Conservation (phyloP, 345 rosid species). For the Camelina neglecta region DNA sequence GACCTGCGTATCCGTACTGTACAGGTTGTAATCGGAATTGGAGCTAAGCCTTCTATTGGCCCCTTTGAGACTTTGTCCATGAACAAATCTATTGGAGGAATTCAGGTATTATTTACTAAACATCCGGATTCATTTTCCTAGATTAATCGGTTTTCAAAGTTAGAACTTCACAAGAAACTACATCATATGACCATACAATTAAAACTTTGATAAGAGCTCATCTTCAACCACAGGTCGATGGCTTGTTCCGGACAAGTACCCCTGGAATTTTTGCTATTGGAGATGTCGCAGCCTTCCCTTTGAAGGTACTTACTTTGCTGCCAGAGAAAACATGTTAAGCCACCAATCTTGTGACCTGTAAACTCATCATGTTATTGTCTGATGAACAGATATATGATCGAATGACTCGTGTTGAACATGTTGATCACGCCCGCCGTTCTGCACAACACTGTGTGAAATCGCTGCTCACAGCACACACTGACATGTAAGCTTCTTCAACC, state of each 20-base stretch:
- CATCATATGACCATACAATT: not conserved
- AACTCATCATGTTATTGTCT: constrained; percentile 23
- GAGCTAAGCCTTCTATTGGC: constrained; percentile 85
- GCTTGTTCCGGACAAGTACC: constrained; percentile 70
- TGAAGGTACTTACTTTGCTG: constrained; percentile 66
- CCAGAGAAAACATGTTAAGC: constrained; percentile 26
- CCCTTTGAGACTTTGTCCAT: constrained; percentile 75
- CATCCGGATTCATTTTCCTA: not conserved
- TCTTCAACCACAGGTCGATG: constrained; percentile 71
- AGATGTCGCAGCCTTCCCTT: constrained; percentile 96
- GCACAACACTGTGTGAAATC: constrained; percentile 89
- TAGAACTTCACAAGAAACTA: not conserved
- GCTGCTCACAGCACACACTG: constrained; percentile 70
- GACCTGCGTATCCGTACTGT: constrained; percentile 18
- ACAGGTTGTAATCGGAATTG: constrained; percentile 87
- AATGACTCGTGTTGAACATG: constrained; percentile 86
- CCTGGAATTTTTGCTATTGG: constrained; percentile 98
- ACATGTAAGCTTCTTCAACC: constrained; percentile 53
- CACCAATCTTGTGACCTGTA: constrained; percentile 21
- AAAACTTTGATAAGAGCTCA: constrained; percentile 27
- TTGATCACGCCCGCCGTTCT: constrained; percentile 92
- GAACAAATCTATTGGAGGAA: constrained; percentile 73
- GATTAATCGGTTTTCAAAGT: not conserved
- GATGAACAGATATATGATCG: constrained; percentile 77
- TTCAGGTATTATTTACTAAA: constrained; percentile 60